A percentile compares a stretch with the other conserved stretches of the same genome.
phyloP scores from a whole-genome alignment of 495 filamentous ascomycete genomes.

The Trichocladium uniseriatum region DNA sequence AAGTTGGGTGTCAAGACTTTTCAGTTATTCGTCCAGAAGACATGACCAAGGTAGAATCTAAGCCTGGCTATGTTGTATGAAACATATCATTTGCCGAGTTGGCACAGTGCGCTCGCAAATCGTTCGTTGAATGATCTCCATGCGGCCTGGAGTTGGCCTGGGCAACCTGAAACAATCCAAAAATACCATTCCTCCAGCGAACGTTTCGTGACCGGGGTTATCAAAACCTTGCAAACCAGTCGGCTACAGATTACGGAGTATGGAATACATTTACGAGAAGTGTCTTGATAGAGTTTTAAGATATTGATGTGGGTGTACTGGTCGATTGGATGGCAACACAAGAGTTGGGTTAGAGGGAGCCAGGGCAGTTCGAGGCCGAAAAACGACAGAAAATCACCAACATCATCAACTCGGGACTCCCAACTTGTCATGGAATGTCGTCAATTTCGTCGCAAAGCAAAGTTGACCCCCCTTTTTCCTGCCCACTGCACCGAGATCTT shows the following conservation, averaged over 20 bases:
- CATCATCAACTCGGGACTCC: conserved; percentile 1
- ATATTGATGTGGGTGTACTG: too few species aligned
- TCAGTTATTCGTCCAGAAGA: neutral
- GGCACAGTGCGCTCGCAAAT: neutral
- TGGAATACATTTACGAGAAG: too few species aligned
- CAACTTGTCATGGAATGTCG: conserved; percentile 36
- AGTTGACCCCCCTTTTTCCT: conserved; percentile 33
- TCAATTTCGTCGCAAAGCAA: conserved; percentile 47
- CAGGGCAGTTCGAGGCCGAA: too few species aligned
- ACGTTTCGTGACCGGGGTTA: too few species aligned
- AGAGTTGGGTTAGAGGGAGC: too few species aligned
- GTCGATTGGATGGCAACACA: too few species aligned
- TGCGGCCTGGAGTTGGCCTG: neutral
- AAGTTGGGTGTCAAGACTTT: too few species aligned
- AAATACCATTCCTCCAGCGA: neutral
- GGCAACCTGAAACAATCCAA: conserved; percentile 2
- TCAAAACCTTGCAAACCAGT: too few species aligned
- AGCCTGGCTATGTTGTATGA: neutral
- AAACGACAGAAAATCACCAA: conserved; percentile 1
- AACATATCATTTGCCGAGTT: neutral
- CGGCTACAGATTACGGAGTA: too few species aligned
- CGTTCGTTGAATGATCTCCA: neutral
- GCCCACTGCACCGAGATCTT: conserved; percentile 39
- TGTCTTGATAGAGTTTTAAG: too few species aligned
- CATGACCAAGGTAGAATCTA: neutral